Conservation (phyloP, 75 land plant species). For the Ceratopteris richardii region DNA sequence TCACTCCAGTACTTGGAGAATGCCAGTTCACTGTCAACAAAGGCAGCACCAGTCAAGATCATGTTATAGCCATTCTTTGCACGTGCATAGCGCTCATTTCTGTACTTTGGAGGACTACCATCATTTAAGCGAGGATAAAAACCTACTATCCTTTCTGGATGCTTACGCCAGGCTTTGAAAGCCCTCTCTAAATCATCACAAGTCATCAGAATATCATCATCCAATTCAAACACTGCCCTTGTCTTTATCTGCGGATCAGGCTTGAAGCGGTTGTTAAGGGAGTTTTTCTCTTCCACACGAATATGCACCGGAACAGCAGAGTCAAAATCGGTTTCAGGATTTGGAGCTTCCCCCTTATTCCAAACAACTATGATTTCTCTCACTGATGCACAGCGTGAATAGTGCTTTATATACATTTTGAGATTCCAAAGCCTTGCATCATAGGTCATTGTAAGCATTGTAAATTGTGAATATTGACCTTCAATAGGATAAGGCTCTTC, state of each 20-base stretch:
- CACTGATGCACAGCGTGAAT: conserved; percentile 90
- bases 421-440: conserved; percentile 90
- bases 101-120: conserved; percentile 61
- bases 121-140: conserved; percentile 73
- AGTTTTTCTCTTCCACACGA: conserved; percentile 64
- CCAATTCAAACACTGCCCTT: conserved; percentile 80
- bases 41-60: conserved; percentile 95
- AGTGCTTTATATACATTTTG: conserved; percentile 83
- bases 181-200: conserved; percentile 91
- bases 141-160: conserved; percentile 76
- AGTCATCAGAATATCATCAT: conserved; percentile 96
- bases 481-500: conserved; percentile 65
- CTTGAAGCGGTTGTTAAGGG: conserved; percentile 83
- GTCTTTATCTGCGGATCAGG: conserved; percentile 66
- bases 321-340: conserved; percentile 53
- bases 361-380: conserved; percentile 85
- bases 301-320: conserved; percentile 80
- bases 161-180: conserved; percentile 75
- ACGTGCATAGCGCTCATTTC: conserved; percentile 74
- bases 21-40: conserved; percentile 56
- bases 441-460: conserved; percentile 85
- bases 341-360: conserved; percentile 83
- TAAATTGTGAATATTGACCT: conserved; percentile 88
- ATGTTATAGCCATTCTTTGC: conserved; percentile 58
- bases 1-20: conserved; percentile 79